Evolutionary conservation across 495 filamentous ascomycete species (phyloP).

Genomic region (Delitschia confertaspora): DNA sequence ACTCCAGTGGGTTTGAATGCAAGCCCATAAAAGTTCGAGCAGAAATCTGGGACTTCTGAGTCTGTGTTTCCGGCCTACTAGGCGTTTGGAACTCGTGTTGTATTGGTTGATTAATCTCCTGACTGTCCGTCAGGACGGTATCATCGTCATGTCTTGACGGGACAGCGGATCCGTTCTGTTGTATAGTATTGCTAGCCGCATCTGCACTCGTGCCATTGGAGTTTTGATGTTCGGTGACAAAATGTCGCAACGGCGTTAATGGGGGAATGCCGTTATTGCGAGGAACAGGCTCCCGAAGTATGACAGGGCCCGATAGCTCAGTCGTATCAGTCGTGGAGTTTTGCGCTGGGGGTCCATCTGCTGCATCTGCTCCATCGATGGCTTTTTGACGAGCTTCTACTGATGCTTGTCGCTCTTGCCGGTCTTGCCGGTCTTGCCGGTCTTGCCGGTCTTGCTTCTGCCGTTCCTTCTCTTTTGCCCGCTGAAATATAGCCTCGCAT

Average conservation of each 20-base stretch:
- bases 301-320: constrained; percentile 47
- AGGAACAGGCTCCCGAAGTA: constrained; percentile 49
- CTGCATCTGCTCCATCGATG: constrained; percentile 32
- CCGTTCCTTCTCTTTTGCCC: constrained; percentile 50
- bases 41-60: constrained; percentile 58
- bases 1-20: constrained; percentile 64
- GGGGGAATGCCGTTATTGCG: constrained; percentile 37
- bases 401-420: constrained; percentile 36
- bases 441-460: too few relatives aligned
- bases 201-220: constrained; percentile 45
- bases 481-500: constrained; percentile 63
- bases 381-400: constrained; percentile 50
- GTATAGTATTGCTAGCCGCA: constrained; percentile 41
- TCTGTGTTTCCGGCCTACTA: constrained; percentile 36
- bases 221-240: constrained; percentile 42
- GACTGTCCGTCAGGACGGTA: constrained; percentile 49
- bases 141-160: constrained; percentile 47
- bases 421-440: too few relatives aligned
- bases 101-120: constrained; percentile 45
- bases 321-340: constrained; percentile 41
- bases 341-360: constrained; percentile 36
- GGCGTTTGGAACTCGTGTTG: constrained; percentile 32
- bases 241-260: constrained; percentile 41
- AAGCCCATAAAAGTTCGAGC: constrained; percentile 65
- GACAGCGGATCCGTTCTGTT: constrained; percentile 61